Percentiles rank a stretch among this genome's conserved stretches.
Evolutionary conservation across 2,329 filamentous ascomycete species (phyloP).

Genomic region (Fusarium humuli): DNA sequence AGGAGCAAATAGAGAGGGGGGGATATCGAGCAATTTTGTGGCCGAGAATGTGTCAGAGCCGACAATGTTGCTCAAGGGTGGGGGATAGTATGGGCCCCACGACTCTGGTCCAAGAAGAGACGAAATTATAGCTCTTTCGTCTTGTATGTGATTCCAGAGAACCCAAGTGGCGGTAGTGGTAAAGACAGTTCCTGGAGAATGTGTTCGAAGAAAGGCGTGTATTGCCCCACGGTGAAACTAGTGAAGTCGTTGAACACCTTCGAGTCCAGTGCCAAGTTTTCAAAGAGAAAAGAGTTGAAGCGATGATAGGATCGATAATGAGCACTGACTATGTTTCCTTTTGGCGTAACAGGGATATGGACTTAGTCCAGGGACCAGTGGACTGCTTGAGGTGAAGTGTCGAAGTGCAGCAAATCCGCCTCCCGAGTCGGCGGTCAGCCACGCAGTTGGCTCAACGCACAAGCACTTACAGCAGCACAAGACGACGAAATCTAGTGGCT

Average conservation of each 20-base stretch:
- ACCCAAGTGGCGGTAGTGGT: slow-evolving; percentile 13
- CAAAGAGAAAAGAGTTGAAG: slow-evolving; percentile 20
- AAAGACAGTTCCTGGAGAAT: slow-evolving; percentile 24
- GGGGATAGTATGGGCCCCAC: slow-evolving; percentile 9
- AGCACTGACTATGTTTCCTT: slow-evolving; percentile 27
- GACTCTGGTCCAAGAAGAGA: not conserved
- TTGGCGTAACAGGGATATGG: slow-evolving; percentile 41
- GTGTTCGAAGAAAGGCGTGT: slow-evolving; percentile 16
- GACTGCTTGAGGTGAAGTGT: slow-evolving; percentile 6
- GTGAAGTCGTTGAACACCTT: slow-evolving; percentile 14
- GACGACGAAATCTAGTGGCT: not conserved
- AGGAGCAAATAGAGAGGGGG: slow-evolving; percentile 13
- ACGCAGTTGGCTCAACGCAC: slow-evolving; percentile 20
- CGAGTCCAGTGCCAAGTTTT: slow-evolving; percentile 17
- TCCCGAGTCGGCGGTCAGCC: slow-evolving; percentile 28
- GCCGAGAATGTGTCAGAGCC: slow-evolving; percentile 31
- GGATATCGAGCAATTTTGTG: slow-evolving; percentile 32
- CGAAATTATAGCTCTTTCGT: not conserved
- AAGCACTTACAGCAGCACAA: slow-evolving; percentile 9
- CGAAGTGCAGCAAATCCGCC: slow-evolving; percentile 19
- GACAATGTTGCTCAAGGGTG: slow-evolving; percentile 23
- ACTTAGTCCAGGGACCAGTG: slow-evolving; percentile 27
- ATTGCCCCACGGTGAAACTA: slow-evolving; percentile 14
- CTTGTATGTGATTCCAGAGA: slow-evolving; percentile 2
- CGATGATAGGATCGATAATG: slow-evolving; percentile 21